Evolutionary conservation across 345 rosid species (phyloP).

Genomic region (Salix suchowensis): DNA sequence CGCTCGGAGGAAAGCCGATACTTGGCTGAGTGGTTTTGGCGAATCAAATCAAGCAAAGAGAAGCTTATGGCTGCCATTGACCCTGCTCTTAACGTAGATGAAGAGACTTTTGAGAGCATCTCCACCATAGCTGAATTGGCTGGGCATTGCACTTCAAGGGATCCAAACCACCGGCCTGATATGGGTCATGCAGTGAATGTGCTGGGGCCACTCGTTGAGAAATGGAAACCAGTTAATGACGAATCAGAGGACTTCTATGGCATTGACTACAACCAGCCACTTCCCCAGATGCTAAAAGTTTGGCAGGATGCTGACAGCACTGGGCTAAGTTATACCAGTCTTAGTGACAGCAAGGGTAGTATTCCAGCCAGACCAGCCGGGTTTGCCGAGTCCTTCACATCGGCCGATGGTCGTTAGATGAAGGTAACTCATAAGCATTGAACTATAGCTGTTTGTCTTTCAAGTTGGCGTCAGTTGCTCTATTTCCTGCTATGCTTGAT

Average conservation of each 20-base stretch:
- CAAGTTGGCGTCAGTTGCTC: not conserved
- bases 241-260: constrained; percentile 26
- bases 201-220: constrained; percentile 39
- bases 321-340: constrained; percentile 12
- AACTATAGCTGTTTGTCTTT: not conserved
- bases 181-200: constrained; percentile 47
- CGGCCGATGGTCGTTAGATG: constrained; percentile 35
- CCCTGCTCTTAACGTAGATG: constrained; percentile 22
- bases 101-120: constrained; percentile 36
- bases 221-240: constrained; percentile 36
- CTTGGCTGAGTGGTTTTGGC: constrained; percentile 52
- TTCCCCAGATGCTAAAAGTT: constrained; percentile 41
- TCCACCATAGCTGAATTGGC: constrained; percentile 38
- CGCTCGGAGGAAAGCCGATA: constrained; percentile 46
- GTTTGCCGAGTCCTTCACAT: constrained; percentile 42
- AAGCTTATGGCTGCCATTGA: constrained; percentile 37
- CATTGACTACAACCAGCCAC: constrained; percentile 34
- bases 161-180: constrained; percentile 48
- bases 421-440: not conserved
- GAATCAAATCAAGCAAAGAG: constrained; percentile 36
- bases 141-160: constrained; percentile 48
- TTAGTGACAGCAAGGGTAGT: constrained; percentile 34
- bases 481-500: not conserved
- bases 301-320: constrained; percentile 42
- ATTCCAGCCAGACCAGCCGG: constrained; percentile 40